These are phyloP conservation scores for Pichia sp. DNA, from an alignment of 1,139 yeast genomes.

Conservation along the genomic window DNA sequence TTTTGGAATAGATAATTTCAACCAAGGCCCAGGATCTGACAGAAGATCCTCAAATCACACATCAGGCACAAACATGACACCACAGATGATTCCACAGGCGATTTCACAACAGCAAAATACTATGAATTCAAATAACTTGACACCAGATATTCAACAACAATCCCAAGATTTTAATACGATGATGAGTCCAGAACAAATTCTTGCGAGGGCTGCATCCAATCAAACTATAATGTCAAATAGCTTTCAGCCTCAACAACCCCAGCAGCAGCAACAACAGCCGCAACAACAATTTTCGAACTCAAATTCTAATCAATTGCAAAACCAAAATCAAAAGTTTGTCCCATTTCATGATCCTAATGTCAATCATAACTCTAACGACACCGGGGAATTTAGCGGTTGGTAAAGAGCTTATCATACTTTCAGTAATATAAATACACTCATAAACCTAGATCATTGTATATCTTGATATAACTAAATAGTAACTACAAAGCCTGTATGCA, in stretches of 20 bases:
- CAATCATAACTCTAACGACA: neutral
- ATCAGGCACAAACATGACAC: conserved; percentile 4
- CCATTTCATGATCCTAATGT: neutral
- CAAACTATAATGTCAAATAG: neutral
- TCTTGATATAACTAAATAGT: too few relatives aligned
- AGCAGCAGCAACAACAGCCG: neutral
- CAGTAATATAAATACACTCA: neutral
- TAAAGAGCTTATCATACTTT: neutral
- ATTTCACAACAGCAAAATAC: conserved; percentile 22
- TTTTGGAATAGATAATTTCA: neutral
- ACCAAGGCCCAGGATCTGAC: neutral
- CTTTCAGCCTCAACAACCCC: neutral
- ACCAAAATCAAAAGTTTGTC: neutral
- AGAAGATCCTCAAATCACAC: conserved; percentile 2
- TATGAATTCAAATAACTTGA: conserved; percentile 8
- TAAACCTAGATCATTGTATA: too few relatives aligned
- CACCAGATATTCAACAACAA: conserved; percentile 12
- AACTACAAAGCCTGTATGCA: too few relatives aligned
- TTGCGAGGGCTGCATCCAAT: conserved; percentile 22
- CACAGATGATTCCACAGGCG: conserved; percentile 12
- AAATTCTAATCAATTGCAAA: neutral
- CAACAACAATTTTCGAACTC: neutral
- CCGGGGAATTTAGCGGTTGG: conserved; percentile 1
- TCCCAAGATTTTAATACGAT: conserved; percentile 15
- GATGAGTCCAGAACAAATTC: conserved; percentile 28